These are phyloP conservation scores for Diaporthe aspalathi DNA, from an alignment of 2,329 filamentous ascomycete species.

Conservation along the genomic window DNA sequence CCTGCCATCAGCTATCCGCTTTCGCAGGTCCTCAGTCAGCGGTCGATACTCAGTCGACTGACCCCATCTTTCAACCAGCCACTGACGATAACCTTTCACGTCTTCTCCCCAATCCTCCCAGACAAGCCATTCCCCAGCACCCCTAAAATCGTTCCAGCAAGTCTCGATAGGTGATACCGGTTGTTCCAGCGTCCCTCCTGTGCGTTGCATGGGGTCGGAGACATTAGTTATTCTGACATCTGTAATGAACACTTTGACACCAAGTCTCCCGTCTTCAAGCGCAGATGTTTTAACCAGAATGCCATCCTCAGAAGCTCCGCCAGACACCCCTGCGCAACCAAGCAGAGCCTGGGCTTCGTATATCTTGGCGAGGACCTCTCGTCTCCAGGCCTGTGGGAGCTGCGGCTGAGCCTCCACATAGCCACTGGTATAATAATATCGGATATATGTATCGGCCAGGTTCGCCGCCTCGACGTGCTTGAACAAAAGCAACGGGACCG, in stretches of 20 bases:
- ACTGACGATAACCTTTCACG: not conserved
- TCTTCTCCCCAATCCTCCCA: not conserved
- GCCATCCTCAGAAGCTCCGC: not conserved
- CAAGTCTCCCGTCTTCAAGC: not conserved
- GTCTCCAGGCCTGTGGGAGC: not conserved
- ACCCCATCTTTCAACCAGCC: not conserved
- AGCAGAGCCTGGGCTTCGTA: not conserved
- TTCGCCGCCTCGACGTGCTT: not conserved
- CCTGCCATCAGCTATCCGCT: not conserved
- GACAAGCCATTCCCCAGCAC: not conserved
- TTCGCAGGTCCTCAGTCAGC: not conserved
- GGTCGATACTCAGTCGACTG: not conserved
- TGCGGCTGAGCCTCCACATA: not conserved
- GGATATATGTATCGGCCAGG: not conserved
- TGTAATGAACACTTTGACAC: not conserved
- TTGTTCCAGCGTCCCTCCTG: not conserved
- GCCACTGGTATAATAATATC: not conserved
- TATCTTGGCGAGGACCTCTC: slow-evolving; percentile 2
- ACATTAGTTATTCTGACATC: not conserved
- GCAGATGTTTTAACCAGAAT: not conserved
- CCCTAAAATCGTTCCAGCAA: not conserved
- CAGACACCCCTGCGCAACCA: not conserved
- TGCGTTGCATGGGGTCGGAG: not conserved
- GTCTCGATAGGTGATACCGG: not conserved
- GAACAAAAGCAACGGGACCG: slow-evolving; percentile 1